Conservation (phyloP, 2,329 filamentous ascomycete species). For the Botrytis byssoidea region DNA sequence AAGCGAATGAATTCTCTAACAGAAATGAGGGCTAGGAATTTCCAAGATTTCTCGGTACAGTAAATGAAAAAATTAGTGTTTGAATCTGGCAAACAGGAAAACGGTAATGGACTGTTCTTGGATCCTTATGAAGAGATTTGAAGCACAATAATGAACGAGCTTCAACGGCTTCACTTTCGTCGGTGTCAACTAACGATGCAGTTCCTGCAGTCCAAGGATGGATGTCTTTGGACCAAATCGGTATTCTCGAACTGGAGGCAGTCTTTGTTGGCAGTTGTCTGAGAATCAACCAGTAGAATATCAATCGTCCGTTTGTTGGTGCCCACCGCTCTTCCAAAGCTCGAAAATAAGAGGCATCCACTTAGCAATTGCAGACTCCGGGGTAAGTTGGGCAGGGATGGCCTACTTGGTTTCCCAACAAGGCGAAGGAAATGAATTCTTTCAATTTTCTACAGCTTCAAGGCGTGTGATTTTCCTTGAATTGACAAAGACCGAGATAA, state of each 20-base stretch:
- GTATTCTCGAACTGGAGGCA: constrained; percentile 43
- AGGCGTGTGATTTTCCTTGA: constrained; percentile 22
- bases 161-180: constrained; percentile 31
- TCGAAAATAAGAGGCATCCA: constrained; percentile 44
- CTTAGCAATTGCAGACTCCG: constrained; percentile 16
- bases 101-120: constrained; percentile 28
- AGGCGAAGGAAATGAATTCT: constrained; percentile 25
- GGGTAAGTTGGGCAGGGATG: constrained; percentile 28
- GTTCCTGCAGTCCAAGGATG: constrained; percentile 32
- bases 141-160: constrained; percentile 28
- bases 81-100: constrained; percentile 34
- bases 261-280: constrained; percentile 51
- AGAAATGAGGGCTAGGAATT: constrained; percentile 22
- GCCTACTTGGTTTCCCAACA: constrained; percentile 13
- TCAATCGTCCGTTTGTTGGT: constrained; percentile 48
- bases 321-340: constrained; percentile 49
- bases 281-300: constrained; percentile 44
- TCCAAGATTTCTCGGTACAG: constrained; percentile 26
- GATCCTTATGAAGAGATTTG: constrained; percentile 30
- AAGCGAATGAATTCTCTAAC: constrained; percentile 28
- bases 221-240: constrained; percentile 32
- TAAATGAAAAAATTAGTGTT: constrained; percentile 28
- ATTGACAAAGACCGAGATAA: constrained; percentile 28
- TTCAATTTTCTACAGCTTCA: constrained; percentile 22
- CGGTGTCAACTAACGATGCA: constrained; percentile 31